Percentiles rank a stretch among this genome's conserved stretches.
Conservation (phyloP, 2,329 filamentous ascomycete species). For the Fusarium caatingaense region DNA sequence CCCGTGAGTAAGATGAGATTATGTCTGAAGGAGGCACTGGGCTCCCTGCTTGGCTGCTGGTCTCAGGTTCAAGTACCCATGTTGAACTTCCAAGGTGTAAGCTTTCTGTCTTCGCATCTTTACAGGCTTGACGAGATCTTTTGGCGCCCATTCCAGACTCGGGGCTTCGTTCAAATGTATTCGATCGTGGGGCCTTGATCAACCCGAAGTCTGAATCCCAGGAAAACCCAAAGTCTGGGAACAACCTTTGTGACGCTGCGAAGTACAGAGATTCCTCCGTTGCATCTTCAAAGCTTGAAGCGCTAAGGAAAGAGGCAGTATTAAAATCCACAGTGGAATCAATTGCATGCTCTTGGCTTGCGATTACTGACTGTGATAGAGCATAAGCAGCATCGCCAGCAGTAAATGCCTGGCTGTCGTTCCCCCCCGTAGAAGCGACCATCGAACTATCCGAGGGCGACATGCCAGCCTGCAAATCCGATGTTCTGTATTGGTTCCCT, state of each 20-base stretch:
- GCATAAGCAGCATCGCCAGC: constrained; percentile 34
- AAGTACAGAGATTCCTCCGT: constrained; percentile 32
- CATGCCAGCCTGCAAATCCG: constrained; percentile 41
- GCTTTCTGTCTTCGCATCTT: constrained; percentile 24
- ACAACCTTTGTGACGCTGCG: constrained; percentile 17
- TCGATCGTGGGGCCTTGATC: constrained; percentile 28
- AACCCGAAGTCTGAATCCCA: constrained; percentile 39
- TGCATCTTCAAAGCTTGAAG: constrained; percentile 27
- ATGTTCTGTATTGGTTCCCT: constrained; percentile 43
- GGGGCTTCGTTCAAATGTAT: constrained; percentile 16
- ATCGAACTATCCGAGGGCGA: constrained; percentile 43
- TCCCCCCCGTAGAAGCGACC: constrained; percentile 33
- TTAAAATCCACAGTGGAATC: constrained; percentile 35
- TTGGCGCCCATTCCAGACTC: constrained; percentile 32
- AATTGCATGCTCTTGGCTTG: constrained; percentile 26
- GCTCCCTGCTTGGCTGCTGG: constrained; percentile 18
- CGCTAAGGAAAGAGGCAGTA: constrained; percentile 28
- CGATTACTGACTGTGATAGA: constrained; percentile 18
- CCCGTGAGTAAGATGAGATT: constrained; percentile 33
- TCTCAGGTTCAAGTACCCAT: constrained; percentile 34
- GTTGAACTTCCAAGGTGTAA: constrained; percentile 18
- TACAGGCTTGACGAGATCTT: constrained; percentile 25
- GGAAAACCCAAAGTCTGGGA: constrained; percentile 39
- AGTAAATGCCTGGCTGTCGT: constrained; percentile 32
- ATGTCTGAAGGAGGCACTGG: neutral